These are phyloP conservation scores for Ceriops decandra DNA, from an alignment of 345 rosid species.

Conservation along the genomic window DNA sequence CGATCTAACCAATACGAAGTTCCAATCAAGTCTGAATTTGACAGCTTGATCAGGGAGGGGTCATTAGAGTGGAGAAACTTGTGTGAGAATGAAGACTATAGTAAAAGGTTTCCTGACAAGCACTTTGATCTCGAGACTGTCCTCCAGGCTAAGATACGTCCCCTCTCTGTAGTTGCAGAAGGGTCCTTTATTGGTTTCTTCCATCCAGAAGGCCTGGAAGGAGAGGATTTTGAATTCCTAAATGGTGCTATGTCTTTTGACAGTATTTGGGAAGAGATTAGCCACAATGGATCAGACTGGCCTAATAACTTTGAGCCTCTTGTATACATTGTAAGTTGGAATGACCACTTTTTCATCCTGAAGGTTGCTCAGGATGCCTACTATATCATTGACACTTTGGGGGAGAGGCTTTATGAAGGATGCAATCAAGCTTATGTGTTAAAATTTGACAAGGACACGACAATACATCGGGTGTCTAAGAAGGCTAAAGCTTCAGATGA, in stretches of 20 bases:
- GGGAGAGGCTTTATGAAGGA: constrained; percentile 66
- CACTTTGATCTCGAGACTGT: constrained; percentile 70
- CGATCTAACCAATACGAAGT: constrained; percentile 45
- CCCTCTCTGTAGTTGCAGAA: constrained; percentile 37
- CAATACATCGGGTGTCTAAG: constrained; percentile 25
- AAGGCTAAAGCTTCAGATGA: constrained; percentile 22
- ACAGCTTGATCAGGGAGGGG: constrained; percentile 59
- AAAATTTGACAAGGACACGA: constrained; percentile 46
- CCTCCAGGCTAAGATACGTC: constrained; percentile 49
- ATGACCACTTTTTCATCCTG: constrained; percentile 64
- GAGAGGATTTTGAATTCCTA: constrained; percentile 48
- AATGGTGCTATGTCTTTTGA: constrained; percentile 70
- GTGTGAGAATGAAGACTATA: constrained; percentile 48
- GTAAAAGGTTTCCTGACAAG: constrained; percentile 54
- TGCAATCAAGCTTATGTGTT: constrained; percentile 56
- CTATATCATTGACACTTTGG: constrained; percentile 62
- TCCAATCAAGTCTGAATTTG: constrained; percentile 62
- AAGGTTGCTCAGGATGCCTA: constrained; percentile 60
- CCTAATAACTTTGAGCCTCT: constrained; percentile 12
- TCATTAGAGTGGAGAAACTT: constrained; percentile 66
- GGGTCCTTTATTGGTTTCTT: constrained; percentile 65
- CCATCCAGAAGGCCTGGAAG: constrained; percentile 55
- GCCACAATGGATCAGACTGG: constrained; percentile 13
- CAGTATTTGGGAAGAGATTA: constrained; percentile 62
- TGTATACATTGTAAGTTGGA: constrained; percentile 66